Evolutionary conservation across 257 asterid species (phyloP), one percentile per base, ranked within the genome.

Genomic region (Scutellaria galericulata): DNA sequence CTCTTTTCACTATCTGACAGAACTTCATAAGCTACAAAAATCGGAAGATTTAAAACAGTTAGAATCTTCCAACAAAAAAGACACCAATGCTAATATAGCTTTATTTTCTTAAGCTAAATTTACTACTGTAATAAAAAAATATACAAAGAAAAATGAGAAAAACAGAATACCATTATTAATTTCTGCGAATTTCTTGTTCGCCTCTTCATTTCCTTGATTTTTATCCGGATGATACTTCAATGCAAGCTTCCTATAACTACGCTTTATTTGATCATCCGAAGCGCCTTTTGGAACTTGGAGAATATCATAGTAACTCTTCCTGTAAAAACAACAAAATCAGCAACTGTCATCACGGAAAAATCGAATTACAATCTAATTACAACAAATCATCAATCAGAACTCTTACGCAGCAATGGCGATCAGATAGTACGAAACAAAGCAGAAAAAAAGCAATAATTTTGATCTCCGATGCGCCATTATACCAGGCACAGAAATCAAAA

Each of bases 221-320:
- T 92, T 92, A 73, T 92, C 97, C 0, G 97, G 98, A 58, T 92
- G 98, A 83, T 92, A 92, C 83, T 90, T 90, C 88, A 92, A 78
- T 0, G 98, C 98, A 68, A 92, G 97, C 86, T 90, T 92, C 76
- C 98, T 31, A 68, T 92, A 92, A 18, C 97, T 93, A 61, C 97
- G 90, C 82, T 90, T 92, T 65, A 92, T 90, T 78, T 92, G 97
- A 11, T 92, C 98, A 18, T 92, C 98, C 7, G 98, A 71, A 64
- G 98, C 98, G 45, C 97, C 83, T 80, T 69, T 88, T 7, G 89
- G 83, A 65, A 90, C 90, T 83, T 92, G 95, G 8, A 92, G 85
- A 57, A 90, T 81, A 75, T 92, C 97, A 70, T 92, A 90, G 77
- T 90, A 92, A 80, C 89, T 92, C 88, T 90, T 90, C 87, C 97